A percentile compares a stretch with the other conserved stretches of the same genome.
phyloP scores from a whole-genome alignment of 257 asterid species.

The Nicotiana tomentosiformis region DNA sequence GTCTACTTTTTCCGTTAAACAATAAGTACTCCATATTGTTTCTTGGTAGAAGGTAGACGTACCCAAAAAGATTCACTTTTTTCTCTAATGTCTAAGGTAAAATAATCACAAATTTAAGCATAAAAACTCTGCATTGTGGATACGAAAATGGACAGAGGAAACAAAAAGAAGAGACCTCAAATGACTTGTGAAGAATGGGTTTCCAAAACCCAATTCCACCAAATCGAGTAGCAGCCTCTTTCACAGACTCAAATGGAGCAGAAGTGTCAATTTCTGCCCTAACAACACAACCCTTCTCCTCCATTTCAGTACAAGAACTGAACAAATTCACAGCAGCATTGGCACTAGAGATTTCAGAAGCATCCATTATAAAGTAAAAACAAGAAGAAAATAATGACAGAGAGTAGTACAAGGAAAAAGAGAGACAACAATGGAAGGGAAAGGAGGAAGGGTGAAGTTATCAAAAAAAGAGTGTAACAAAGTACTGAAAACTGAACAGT shows the following conservation, averaged over 20 bases:
- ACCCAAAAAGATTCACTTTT: not conserved
- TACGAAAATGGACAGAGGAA: conserved; percentile 1
- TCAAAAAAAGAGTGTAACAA: not conserved
- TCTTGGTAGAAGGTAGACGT: not conserved
- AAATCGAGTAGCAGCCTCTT: conserved; percentile 78
- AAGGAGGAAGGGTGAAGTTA: not conserved
- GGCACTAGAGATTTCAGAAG: not conserved
- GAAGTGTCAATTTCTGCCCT: conserved; percentile 88
- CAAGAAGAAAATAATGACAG: not conserved
- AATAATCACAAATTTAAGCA: not conserved
- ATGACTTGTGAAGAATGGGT: conserved; percentile 48
- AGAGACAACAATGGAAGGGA: not conserved
- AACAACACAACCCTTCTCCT: not conserved
- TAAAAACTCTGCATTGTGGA: not conserved
- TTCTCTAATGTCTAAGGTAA: not conserved
- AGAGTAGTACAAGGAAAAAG: not conserved
- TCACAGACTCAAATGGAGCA: conserved; percentile 89
- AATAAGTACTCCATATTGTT: not conserved
- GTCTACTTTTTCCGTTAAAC: not conserved
- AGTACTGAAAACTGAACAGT: not conserved
- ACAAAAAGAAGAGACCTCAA: conserved; percentile 16
- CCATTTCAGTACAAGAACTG: not conserved
- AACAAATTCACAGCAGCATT: not conserved
- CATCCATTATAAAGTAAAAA: conserved; percentile 2
- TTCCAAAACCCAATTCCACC: conserved; percentile 97